Base-by-base conservation (phyloP, 1,284 basidiomycete species). In the Kalmanozyma brasiliensis region DNA sequence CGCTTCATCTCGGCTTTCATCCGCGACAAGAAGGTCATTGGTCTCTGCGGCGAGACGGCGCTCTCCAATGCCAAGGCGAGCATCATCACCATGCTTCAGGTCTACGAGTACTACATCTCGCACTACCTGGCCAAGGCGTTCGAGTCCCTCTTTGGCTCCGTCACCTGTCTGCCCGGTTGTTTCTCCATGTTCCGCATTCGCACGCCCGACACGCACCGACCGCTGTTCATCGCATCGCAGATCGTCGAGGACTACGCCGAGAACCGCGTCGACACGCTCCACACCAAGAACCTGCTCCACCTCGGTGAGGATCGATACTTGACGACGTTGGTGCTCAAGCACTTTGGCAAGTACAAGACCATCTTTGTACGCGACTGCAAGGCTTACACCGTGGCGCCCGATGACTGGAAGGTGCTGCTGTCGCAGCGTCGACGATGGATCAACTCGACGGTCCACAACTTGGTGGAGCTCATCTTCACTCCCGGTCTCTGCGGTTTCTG, bases 351-450 rank as follows among this genome's bases (percentile, higher is more conserved):
- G 40, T 78, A 64, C 73, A 96, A 94, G 86, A 97, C 94, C 11
- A 93, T 94, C 80, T 98, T 98, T 79, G 88, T 94, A 26, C 88
- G 91, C 16, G 94, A 98, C 80, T 94, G 94, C 1, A 90, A 93
- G 80, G 94, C 94, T 4, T 65, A 71, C 69, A 84, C 83, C 17
- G 68, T 79, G 1, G 82, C 82, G 5, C 82, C 82, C 4, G 1
- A 92, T 86, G 90, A 92, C 75, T 97, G 93, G 92, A 90, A 90
- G 80, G 90, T 99, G 41, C 84, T 98, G 69, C 85, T 98, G n/a
- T 96, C 93, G 10, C 95, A 99, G 83, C 89, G 94, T 85, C 91
- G 94, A 85, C 90, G 94, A 77, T 98, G 96, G 96, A 99, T 98
- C 85, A 98, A 98, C 85, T 98, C 94, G 34, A 99, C 95, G 0